phyloP scores from a whole-genome alignment of 2,329 filamentous ascomycete genomes.

The Aspergillus pseudotamarii region DNA sequence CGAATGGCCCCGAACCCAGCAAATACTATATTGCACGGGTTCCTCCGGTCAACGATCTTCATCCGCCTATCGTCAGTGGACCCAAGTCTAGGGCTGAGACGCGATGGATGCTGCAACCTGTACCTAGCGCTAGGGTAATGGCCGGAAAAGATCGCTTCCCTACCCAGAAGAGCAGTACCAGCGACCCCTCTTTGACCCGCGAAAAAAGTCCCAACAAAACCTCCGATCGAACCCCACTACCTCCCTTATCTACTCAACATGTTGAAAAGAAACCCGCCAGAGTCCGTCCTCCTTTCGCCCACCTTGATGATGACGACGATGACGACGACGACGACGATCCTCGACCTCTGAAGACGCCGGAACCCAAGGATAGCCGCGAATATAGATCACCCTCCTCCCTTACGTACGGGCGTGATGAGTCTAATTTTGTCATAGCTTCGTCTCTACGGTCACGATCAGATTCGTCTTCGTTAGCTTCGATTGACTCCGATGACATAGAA shows the following conservation, averaged over 20 bases:
- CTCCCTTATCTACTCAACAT: constrained; percentile 16
- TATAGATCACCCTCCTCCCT: constrained; percentile 18
- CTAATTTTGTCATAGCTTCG: constrained; percentile 24
- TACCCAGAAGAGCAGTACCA: constrained; percentile 22
- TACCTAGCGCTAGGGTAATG: constrained; percentile 89
- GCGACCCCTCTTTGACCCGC: constrained; percentile 16
- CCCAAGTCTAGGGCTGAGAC: constrained; percentile 71
- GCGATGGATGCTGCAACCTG: constrained; percentile 90
- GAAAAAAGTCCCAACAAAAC: constrained; percentile 11
- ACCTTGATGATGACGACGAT: constrained; percentile 2
- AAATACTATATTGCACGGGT: constrained; percentile 65
- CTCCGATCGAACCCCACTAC: constrained; percentile 14
- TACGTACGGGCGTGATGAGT: constrained; percentile 24
- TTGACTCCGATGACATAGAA: constrained; percentile 28
- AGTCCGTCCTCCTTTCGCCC: constrained; percentile 8
- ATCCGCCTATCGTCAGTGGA: constrained; percentile 80
- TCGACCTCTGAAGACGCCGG: background rate
- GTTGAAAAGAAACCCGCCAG: constrained; percentile 11
- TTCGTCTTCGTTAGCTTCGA: constrained; percentile 34
- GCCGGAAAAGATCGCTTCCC: constrained; percentile 68
- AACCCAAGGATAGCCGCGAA: constrained; percentile 13
- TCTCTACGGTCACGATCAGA: constrained; percentile 33
- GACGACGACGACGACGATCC: background rate
- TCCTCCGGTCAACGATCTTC: constrained; percentile 81
- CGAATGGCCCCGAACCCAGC: constrained; percentile 41